phyloP scores from a whole-genome alignment of 1,284 basidiomycete genomes.

The Lentinula novae-zelandiae region DNA sequence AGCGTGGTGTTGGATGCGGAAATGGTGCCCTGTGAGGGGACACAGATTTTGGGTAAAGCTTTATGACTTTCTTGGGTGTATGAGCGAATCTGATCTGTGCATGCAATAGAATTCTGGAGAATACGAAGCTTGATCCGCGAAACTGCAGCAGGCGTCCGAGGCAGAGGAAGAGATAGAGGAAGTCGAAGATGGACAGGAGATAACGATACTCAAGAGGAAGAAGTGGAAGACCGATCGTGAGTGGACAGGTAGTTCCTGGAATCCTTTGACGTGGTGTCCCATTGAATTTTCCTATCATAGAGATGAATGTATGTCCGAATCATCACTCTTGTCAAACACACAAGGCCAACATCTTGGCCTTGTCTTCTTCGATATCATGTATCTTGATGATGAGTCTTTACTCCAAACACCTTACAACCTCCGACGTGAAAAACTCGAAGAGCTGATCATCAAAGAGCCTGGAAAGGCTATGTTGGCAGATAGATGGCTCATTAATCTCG shows the following conservation, averaged over 20 bases:
- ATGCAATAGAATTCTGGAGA: constrained; percentile 61
- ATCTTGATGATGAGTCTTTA: constrained; percentile 57
- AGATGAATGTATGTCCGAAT: constrained; percentile 38
- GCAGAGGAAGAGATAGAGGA: constrained; percentile 20
- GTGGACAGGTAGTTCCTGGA: background rate
- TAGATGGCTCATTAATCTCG: constrained; percentile 38
- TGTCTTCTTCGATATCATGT: constrained; percentile 82
- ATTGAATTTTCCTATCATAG: background rate
- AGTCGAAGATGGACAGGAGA: background rate
- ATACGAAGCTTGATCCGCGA: constrained; percentile 54
- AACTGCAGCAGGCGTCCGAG: constrained; percentile 52
- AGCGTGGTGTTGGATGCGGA: constrained; percentile 82
- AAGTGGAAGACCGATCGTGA: constrained; percentile 1
- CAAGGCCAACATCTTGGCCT: constrained; percentile 64
- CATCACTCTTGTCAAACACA: constrained; percentile 37
- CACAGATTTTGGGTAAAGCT: constrained; percentile 53
- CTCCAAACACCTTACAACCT: constrained; percentile 51
- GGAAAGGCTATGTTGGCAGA: constrained; percentile 63
- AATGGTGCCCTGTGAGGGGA: constrained; percentile 77
- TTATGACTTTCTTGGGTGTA: background rate
- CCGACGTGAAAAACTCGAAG: constrained; percentile 62
- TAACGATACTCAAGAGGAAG: background rate
- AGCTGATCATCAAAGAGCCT: constrained; percentile 43
- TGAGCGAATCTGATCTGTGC: background rate
- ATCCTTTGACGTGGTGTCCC: background rate